Percentiles rank a stretch among this genome's conserved stretches.
Evolutionary conservation across 257 asterid species (phyloP).

Genomic region (Linderniella brevidens): DNA sequence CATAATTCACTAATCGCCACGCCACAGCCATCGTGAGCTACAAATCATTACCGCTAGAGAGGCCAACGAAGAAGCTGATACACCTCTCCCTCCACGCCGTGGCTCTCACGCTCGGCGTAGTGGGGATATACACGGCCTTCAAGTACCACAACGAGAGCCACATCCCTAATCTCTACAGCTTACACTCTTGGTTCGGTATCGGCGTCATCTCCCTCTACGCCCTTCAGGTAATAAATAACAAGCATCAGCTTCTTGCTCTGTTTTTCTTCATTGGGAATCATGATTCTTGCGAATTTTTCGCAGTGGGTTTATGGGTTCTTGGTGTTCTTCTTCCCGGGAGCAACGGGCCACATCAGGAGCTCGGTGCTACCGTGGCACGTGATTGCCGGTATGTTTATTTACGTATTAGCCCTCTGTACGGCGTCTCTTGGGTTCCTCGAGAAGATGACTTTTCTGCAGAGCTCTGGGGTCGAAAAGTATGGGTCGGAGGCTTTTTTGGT

Average conservation of each 20-base stretch:
- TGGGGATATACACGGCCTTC: slow-evolving; percentile 78
- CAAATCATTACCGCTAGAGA: slow-evolving; percentile 62
- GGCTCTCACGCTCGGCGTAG: slow-evolving; percentile 72
- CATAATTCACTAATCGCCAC: background rate
- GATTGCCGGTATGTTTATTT: slow-evolving; percentile 49
- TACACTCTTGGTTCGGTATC: slow-evolving; percentile 95
- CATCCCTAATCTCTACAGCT: slow-evolving; percentile 77
- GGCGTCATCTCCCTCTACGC: slow-evolving; percentile 69
- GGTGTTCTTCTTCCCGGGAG: slow-evolving; percentile 93
- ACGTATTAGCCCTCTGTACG: slow-evolving; percentile 45
- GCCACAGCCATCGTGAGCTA: slow-evolving; percentile 85
- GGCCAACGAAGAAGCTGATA: slow-evolving; percentile 60
- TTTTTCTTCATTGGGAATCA: slow-evolving; percentile 1
- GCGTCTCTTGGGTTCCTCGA: slow-evolving; percentile 74
- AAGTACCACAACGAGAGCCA: slow-evolving; percentile 77
- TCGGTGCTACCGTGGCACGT: slow-evolving; percentile 92
- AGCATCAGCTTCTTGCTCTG: background rate
- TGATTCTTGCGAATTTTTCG: slow-evolving; percentile 6
- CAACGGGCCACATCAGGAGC: slow-evolving; percentile 38
- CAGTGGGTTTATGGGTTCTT: slow-evolving; percentile 90
- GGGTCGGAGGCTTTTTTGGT: slow-evolving; percentile 84
- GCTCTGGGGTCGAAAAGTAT: slow-evolving; percentile 46
- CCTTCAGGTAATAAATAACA: slow-evolving; percentile 90
- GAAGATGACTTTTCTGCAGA: slow-evolving; percentile 82
- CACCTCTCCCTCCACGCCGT: slow-evolving; percentile 64